Conservation (phyloP, 192 early-diverging fungal species). For the Coemansia erecta region DNA sequence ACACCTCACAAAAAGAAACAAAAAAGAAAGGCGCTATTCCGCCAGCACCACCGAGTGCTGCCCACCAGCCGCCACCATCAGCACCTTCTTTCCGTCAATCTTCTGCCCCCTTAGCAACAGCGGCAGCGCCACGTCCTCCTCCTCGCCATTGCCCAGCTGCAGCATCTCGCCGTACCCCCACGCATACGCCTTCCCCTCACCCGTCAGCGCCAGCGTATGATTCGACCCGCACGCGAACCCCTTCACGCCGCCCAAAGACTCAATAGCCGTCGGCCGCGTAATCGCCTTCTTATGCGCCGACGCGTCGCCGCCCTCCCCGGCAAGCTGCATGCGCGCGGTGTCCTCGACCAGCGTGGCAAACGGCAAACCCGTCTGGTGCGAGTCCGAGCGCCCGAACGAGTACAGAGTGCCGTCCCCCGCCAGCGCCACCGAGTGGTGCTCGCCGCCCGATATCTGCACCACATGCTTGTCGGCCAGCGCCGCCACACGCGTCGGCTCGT, state of each 20-base stretch:
- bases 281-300: constrained; percentile 58
- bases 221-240: constrained; percentile 63
- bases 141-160: constrained; percentile 77
- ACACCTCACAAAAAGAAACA: too few relatives aligned
- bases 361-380: constrained; percentile 75
- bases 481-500: constrained; percentile 59
- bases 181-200: constrained; percentile 64
- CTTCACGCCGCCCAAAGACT: constrained; percentile 34
- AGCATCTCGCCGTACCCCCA: constrained; percentile 92
- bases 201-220: constrained; percentile 59
- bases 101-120: constrained; percentile 65
- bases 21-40: constrained; percentile 8
- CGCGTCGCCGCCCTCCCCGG: constrained; percentile 16
- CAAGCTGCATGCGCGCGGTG: constrained; percentile 1
- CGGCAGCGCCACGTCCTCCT: constrained; percentile 68
- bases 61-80: constrained; percentile 71
- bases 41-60: constrained; percentile 60
- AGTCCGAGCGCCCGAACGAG: constrained; percentile 83
- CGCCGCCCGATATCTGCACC: constrained; percentile 70
- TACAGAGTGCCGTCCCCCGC: constrained; percentile 69
- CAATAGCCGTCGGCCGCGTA: constrained; percentile 57
- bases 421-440: constrained; percentile 82
- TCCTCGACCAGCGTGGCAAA: constrained; percentile 42
- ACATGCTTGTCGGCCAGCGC: constrained; percentile 52
- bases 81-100: constrained; percentile 62